Evolutionary conservation across 2,329 filamentous ascomycete species (phyloP).

Genomic region (Corynespora cassiicola): DNA sequence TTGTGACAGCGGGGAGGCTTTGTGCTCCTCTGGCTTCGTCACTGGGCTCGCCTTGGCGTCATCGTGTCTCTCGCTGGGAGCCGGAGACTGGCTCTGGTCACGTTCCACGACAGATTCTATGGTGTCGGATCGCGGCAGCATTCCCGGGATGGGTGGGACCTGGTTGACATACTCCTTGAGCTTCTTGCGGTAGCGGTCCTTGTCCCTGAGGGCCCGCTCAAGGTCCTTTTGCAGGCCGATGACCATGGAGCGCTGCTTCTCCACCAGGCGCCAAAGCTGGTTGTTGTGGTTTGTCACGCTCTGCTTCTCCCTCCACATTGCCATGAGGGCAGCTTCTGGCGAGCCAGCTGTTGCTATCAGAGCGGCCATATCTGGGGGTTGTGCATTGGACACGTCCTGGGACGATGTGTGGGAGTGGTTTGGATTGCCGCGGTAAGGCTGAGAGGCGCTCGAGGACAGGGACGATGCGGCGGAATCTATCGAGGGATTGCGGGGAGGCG

Average conservation of each 20-base stretch:
- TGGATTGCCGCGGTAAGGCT: constrained; percentile 61
- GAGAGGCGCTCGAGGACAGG: constrained; percentile 49
- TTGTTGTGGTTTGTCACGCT: constrained; percentile 87
- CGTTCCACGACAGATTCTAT: constrained; percentile 41
- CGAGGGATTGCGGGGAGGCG: constrained; percentile 75
- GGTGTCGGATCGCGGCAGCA: constrained; percentile 41
- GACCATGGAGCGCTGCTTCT: constrained; percentile 95
- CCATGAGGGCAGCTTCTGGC: constrained; percentile 85
- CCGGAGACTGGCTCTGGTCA: constrained; percentile 47
- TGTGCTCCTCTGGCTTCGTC: constrained; percentile 28
- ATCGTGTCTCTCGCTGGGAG: constrained; percentile 38
- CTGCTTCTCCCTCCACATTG: constrained; percentile 89
- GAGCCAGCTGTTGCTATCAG: constrained; percentile 87
- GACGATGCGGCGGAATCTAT: constrained; percentile 91
- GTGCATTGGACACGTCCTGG: constrained; percentile 59
- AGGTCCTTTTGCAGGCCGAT: constrained; percentile 93
- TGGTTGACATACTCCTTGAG: constrained; percentile 74
- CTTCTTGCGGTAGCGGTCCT: constrained; percentile 91
- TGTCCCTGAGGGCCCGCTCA: constrained; percentile 88
- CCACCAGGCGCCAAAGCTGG: constrained; percentile 93
- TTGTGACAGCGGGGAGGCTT: constrained; percentile 25
- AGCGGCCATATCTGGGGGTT: constrained; percentile 75
- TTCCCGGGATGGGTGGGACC: constrained; percentile 45
- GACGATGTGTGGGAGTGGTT: constrained; percentile 64
- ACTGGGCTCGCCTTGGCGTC: constrained; percentile 27